Evolutionary conservation across 2,329 filamentous ascomycete genomes (phyloP).

Genomic region (Monosporascus sp.): DNA sequence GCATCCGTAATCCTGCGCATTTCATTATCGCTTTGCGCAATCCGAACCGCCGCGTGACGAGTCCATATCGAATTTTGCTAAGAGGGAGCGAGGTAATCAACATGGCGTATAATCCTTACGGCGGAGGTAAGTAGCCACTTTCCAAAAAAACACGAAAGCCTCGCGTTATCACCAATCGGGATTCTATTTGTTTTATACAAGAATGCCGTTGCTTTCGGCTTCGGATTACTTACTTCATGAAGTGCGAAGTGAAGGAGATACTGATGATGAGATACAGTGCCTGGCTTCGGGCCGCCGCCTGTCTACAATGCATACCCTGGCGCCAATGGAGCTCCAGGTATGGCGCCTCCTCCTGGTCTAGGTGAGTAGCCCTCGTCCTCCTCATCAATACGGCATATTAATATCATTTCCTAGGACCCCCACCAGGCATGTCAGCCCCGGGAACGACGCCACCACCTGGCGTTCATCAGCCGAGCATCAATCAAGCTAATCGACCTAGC

Average conservation of each 20-base stretch:
- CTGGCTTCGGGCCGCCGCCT: conserved; percentile 69
- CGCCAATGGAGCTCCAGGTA: conserved; percentile 54
- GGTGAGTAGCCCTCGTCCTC: conserved; percentile 48
- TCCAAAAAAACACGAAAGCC: no score
- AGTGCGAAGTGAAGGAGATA: background rate
- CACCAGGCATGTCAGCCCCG: conserved; percentile 77
- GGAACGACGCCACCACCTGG: conserved; percentile 75
- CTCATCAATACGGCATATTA: conserved; percentile 12
- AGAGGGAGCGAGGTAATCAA: conserved; percentile 8
- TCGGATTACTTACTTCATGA: background rate
- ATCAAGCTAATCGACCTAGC: conserved; percentile 74
- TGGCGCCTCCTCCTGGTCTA: conserved; percentile 76
- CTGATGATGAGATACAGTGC: conserved; percentile 30
- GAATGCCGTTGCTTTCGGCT: no score
- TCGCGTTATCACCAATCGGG: no score
- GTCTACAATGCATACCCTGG: conserved; percentile 67
- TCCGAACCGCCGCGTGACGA: background rate
- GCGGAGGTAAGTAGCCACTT: conserved; percentile 29
- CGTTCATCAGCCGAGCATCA: conserved; percentile 67
- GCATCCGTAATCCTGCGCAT: no score
- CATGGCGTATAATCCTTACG: conserved; percentile 59
- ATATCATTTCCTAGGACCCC: conserved; percentile 50
- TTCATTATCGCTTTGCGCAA: no score
- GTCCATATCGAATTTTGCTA: background rate
- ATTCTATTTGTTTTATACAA: no score